Conservation (phyloP, 2,329 filamentous ascomycete species). For the Apiospora rasikravindrae region DNA sequence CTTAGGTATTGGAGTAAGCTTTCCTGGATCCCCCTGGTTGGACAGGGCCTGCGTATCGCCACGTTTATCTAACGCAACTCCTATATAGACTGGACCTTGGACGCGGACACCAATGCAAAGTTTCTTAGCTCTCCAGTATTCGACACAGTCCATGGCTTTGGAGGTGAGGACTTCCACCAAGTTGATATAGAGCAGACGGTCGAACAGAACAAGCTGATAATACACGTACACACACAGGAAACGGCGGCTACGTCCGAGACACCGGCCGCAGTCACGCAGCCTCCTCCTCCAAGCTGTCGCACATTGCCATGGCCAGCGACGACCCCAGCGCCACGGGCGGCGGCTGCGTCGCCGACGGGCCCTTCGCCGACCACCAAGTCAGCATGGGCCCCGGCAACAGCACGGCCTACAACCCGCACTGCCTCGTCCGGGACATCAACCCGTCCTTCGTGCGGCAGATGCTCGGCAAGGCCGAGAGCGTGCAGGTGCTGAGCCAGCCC, state of each 20-base stretch:
- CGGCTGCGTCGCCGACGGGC: constrained; percentile 37
- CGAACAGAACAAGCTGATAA: background rate
- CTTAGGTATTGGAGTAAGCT: background rate
- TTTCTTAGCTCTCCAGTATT: constrained; percentile 35
- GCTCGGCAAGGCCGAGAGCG: constrained; percentile 24
- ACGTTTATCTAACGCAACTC: background rate
- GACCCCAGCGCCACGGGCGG: constrained; percentile 35
- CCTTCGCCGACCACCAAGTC: constrained; percentile 35
- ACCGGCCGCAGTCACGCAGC: background rate
- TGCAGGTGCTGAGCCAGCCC: constrained; percentile 27
- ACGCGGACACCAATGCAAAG: constrained; percentile 29
- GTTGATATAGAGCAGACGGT: constrained; percentile 9
- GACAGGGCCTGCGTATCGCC: constrained; percentile 26
- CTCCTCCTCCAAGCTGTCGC: constrained; percentile 20
- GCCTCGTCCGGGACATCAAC: constrained; percentile 39
- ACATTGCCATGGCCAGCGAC: constrained; percentile 22
- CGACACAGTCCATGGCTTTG: constrained; percentile 33
- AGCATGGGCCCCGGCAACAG: constrained; percentile 37
- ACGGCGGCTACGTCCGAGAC: background rate
- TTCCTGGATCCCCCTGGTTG: constrained; percentile 18
- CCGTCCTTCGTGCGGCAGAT: constrained; percentile 27
- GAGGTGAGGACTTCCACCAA: constrained; percentile 32
- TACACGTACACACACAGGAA: background rate
- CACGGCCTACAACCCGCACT: constrained; percentile 38
- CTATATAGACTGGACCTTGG: constrained; percentile 32